These are phyloP conservation scores for Oemleria cerasiformis DNA, from an alignment of 306 rosid genomes.

Conservation along the genomic window DNA sequence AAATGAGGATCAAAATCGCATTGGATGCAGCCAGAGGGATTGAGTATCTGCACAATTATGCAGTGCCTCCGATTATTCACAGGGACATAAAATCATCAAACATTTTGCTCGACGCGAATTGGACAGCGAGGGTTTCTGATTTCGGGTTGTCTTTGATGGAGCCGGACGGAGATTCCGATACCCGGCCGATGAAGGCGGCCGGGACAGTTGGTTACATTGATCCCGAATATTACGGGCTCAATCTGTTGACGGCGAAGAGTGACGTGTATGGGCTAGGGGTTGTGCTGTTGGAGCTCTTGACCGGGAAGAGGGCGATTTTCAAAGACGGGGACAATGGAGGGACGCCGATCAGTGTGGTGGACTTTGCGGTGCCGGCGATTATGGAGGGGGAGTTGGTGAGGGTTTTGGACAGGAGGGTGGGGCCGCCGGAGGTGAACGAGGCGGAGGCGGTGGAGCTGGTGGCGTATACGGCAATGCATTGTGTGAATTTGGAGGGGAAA, in stretches of 20 bases:
- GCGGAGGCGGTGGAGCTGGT: slow-evolving; percentile 80
- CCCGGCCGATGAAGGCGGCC: slow-evolving; percentile 58
- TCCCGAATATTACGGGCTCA: slow-evolving; percentile 92
- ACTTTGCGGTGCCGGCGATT: slow-evolving; percentile 73
- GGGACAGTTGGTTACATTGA: slow-evolving; percentile 93
- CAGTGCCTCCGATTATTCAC: slow-evolving; percentile 92
- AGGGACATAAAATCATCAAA: slow-evolving; percentile 89
- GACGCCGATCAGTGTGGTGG: slow-evolving; percentile 61
- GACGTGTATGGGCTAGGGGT: slow-evolving; percentile 93
- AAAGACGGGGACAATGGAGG: slow-evolving; percentile 54
- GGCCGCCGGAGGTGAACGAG: slow-evolving; percentile 55
- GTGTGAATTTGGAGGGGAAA: slow-evolving; percentile 91
- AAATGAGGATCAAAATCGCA: slow-evolving; percentile 79
- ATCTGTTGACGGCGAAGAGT: slow-evolving; percentile 79
- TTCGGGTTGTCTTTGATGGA: slow-evolving; percentile 82
- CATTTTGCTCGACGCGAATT: slow-evolving; percentile 63
- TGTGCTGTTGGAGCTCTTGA: slow-evolving; percentile 77
- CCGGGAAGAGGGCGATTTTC: slow-evolving; percentile 90
- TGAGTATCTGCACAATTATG: slow-evolving; percentile 86
- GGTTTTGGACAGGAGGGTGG: slow-evolving; percentile 70
- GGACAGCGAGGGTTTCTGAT: slow-evolving; percentile 89
- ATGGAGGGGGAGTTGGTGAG: slow-evolving; percentile 62
- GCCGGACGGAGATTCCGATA: slow-evolving; percentile 51
- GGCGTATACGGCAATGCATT: slow-evolving; percentile 70
- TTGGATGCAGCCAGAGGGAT: slow-evolving; percentile 89